Conservation (phyloP, 2,329 filamentous ascomycete species). For the Penicillium paneum region DNA sequence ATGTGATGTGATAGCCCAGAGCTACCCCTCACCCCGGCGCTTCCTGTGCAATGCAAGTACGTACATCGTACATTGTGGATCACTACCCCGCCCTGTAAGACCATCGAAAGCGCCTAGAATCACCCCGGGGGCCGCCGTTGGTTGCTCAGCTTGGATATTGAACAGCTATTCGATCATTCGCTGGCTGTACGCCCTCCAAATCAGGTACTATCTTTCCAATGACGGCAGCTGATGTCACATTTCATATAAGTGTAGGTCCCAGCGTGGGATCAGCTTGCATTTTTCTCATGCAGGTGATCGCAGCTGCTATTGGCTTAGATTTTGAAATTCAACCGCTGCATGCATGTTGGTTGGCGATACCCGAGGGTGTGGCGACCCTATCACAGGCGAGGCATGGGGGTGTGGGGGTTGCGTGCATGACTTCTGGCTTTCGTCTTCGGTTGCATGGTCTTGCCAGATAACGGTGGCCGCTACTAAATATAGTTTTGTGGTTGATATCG, state of each 20-base stretch:
- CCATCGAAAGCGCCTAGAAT: background rate
- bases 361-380: slow-evolving; percentile 8
- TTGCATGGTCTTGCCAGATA: too few species aligned
- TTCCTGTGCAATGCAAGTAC: background rate
- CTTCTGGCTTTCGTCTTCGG: background rate
- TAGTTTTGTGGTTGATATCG: background rate
- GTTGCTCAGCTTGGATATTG: background rate
- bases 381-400: background rate
- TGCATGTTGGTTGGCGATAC: slow-evolving; percentile 5
- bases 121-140: background rate
- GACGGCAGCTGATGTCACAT: slow-evolving; percentile 4
- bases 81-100: slow-evolving; percentile 2
- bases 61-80: slow-evolving; percentile 3
- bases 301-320: background rate
- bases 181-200: background rate
- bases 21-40: slow-evolving; percentile 2
- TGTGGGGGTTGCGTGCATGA: background rate
- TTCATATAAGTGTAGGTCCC: background rate
- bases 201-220: background rate
- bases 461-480: too few species aligned
- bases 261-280: background rate
- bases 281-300: background rate
- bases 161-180: too few species aligned
- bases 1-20: slow-evolving; percentile 8
- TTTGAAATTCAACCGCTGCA: background rate